phyloP scores from a whole-genome alignment of 495 filamentous ascomycete genomes.

The Immersiella caudata region DNA sequence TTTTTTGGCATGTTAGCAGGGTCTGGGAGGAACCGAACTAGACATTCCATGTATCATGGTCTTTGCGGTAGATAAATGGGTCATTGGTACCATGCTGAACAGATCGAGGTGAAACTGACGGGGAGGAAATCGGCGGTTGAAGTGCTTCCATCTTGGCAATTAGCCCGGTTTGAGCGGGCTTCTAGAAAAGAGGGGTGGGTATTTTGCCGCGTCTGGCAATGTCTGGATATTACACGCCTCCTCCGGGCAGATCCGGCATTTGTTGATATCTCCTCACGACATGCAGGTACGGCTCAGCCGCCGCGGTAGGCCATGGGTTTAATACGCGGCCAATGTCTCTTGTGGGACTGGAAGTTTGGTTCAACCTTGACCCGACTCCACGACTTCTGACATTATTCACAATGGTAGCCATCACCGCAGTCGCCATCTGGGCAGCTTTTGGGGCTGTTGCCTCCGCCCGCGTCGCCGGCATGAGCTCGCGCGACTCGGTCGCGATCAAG shows the following conservation, averaged over 20 bases:
- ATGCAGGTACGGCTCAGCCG: conserved; percentile 7
- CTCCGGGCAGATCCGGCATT: conserved; percentile 1
- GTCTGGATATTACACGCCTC: conserved; percentile 11
- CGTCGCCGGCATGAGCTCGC: background rate
- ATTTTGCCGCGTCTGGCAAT: conserved; percentile 20
- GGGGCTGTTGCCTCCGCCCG: background rate
- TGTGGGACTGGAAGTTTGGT: background rate
- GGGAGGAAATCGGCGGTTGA: background rate
- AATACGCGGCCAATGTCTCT: background rate
- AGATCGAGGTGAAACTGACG: background rate
- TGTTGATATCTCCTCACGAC: conserved; percentile 15
- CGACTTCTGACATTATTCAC: background rate
- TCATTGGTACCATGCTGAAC: background rate
- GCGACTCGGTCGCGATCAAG: background rate
- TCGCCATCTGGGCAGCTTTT: background rate
- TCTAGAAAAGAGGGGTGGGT: conserved; percentile 15
- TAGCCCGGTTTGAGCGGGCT: background rate
- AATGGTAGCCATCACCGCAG: background rate
- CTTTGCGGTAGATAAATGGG: background rate
- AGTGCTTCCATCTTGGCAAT: background rate
- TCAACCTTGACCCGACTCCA: background rate
- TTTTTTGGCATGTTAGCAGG: background rate
- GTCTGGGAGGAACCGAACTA: background rate
- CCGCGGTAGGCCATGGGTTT: background rate
- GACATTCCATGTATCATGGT: background rate